Base-by-base conservation (phyloP, 129 eudicot genomes). In the Smallanthus sonchifolius region DNA sequence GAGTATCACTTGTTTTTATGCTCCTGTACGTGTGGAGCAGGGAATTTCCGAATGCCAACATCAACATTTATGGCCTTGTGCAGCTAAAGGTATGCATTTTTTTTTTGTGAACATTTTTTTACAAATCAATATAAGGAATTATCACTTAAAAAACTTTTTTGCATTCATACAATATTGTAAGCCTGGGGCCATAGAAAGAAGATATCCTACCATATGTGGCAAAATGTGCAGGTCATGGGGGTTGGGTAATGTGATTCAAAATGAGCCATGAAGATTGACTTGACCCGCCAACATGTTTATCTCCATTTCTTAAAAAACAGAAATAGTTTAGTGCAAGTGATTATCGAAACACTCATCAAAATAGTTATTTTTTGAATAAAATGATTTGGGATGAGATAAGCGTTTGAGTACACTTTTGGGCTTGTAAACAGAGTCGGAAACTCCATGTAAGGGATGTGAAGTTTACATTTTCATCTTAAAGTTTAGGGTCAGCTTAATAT, bases 11-110 rank as follows among this genome's bases (percentile, higher is more conserved):
- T 57, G 94, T 92, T 49, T 92, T 92, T 82, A 92, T 92, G 97
- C 97, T 92, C 70, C 89, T 92, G n/a, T 89, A 92, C 66, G 79
- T 92, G 34, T 89, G 96, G 97, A 92, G 97, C 75, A 85, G 97
- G 76, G 97, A 92, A 76, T 89, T 76, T 65, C 96, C 97, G 35
- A 92, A 59, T 68, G 94, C 89, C 61, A 81, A 43, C 43, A 85
- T 92, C 81, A 92, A 72, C 83, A 72, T 92, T 19, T 92, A 92
- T 60, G 97, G 97, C 30, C 97, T 92, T 56, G 87, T 89, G 16
- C 73, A 81, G 40, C 88, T 92, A 0, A 92, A 89, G 97, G 97
- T 89, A 82, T 39, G 37, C 45, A 6, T 2, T 16, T 35, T 19
- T 66, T 48, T 44, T 15, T 63, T 45, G 11, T 16, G 30, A 24